A percentile compares a stretch with the other conserved stretches of the same genome.
These are phyloP conservation scores for Nakaseomyces sp. DNA, from an alignment of 1,139 yeast species.

Conservation along the genomic window DNA sequence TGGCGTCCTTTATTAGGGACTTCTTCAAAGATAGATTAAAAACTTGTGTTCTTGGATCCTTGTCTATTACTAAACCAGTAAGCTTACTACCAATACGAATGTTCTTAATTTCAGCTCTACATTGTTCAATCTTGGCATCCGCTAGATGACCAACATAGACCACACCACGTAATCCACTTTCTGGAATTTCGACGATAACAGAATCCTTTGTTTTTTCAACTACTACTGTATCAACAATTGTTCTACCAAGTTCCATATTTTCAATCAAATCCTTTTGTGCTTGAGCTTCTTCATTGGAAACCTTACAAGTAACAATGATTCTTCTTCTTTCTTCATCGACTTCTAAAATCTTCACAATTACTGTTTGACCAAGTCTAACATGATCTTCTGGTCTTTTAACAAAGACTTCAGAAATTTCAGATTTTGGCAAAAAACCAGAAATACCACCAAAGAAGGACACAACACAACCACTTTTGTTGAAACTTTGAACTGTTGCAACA, in stretches of 20 bases:
- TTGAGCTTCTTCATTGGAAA: constrained; percentile 45
- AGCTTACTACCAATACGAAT: constrained; percentile 52
- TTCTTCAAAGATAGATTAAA: constrained; percentile 57
- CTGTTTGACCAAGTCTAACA: constrained; percentile 77
- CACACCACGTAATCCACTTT: constrained; percentile 54
- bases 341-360: constrained; percentile 55
- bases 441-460: constrained; percentile 75
- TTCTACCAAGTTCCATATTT: constrained; percentile 49
- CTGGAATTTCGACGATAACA: constrained; percentile 55
- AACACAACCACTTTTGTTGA: constrained; percentile 70
- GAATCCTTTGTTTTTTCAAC: constrained; percentile 72
- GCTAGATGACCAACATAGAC: constrained; percentile 66
- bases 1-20: constrained; percentile 59
- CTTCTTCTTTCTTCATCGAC: constrained; percentile 49
- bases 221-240: constrained; percentile 53
- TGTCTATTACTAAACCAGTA: constrained; percentile 58
- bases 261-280: constrained; percentile 44
- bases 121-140: constrained; percentile 67
- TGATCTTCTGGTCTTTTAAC: constrained; percentile 71
- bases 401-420: constrained; percentile 84
- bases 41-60: constrained; percentile 51
- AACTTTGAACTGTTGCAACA: constrained; percentile 64
- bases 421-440: constrained; percentile 72
- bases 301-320: constrained; percentile 65
- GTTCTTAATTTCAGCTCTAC: constrained; percentile 53